Conservation (phyloP, 768 basidiomycete species). For the Solioccasus polychromus region DNA sequence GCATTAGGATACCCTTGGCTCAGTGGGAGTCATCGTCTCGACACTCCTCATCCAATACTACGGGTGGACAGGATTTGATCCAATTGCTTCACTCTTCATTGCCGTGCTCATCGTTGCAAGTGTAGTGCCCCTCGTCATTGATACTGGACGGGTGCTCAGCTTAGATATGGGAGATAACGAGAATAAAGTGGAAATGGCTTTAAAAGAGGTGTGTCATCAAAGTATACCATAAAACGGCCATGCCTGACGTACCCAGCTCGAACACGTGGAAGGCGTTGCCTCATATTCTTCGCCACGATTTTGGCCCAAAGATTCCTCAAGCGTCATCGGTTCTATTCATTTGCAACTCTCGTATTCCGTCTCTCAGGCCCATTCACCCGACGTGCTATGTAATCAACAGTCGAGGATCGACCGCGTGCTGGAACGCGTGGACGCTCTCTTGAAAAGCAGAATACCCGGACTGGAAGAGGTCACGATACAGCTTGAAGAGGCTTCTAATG, state of each 20-base stretch:
- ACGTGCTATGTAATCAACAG: conserved; percentile 31
- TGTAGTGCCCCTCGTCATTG: conserved; percentile 92
- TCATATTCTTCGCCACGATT: conserved; percentile 83
- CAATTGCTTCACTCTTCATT: conserved; percentile 95
- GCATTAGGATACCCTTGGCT: conserved; percentile 85
- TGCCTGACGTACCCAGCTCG: conserved; percentile 46
- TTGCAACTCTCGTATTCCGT: conserved; percentile 75
- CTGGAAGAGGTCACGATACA: conserved; percentile 91
- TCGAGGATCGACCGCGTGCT: conserved; percentile 58
- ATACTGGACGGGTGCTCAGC: conserved; percentile 84
- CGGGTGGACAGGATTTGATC: conserved; percentile 99
- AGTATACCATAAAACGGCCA: not conserved
- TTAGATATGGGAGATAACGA: conserved; percentile 77
- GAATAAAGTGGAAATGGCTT: conserved; percentile 50
- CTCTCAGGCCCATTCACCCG: conserved; percentile 51
- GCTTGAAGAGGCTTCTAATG: conserved; percentile 45
- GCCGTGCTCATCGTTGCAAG: conserved; percentile 93
- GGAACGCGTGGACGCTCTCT: conserved; percentile 66
- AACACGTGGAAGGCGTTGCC: conserved; percentile 71
- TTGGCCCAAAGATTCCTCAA: conserved; percentile 92
- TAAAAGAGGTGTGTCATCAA: conserved; percentile 53
- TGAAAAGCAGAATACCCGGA: conserved; percentile 73
- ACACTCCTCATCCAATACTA: conserved; percentile 94
- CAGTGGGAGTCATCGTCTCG: conserved; percentile 96
- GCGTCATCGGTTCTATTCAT: conserved; percentile 87